These are phyloP conservation scores for Sphenostylis stenocarpa DNA, from an alignment of 306 rosid genomes.

Conservation along the genomic window DNA sequence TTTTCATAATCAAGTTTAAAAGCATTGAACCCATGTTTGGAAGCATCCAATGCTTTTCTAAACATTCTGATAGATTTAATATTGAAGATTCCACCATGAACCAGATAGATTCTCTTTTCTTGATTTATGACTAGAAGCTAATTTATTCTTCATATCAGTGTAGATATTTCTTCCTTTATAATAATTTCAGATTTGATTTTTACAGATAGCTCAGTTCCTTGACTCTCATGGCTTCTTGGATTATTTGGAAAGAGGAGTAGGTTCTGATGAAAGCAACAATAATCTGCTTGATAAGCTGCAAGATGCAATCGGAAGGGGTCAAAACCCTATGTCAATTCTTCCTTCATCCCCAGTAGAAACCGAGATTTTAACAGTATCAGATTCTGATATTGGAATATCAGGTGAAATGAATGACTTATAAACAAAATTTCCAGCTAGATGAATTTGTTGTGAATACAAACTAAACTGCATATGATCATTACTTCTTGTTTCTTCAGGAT, in stretches of 20 bases:
- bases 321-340: constrained; percentile 87
- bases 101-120: constrained; percentile 21
- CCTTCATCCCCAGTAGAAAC: constrained; percentile 69
- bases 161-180: constrained; percentile 8
- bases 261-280: constrained; percentile 76
- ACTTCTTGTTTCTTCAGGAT: constrained; percentile 50
- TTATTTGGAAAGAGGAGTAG: constrained; percentile 83
- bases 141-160: constrained; percentile 12
- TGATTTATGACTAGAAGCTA: constrained; percentile 5
- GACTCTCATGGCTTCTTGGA: constrained; percentile 95
- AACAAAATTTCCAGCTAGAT: constrained; percentile 1
- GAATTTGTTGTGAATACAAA: constrained; percentile 2
- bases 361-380: constrained; percentile 90
- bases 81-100: not conserved
- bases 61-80: constrained; percentile 7
- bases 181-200: constrained; percentile 35
- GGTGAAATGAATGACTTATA: constrained; percentile 51
- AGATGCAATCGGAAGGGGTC: constrained; percentile 98
- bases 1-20: not conserved
- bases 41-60: not conserved
- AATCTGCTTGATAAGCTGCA: constrained; percentile 93
- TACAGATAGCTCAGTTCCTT: constrained; percentile 80
- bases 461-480: constrained; percentile 17
- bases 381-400: constrained; percentile 67
- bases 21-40: not conserved